phyloP scores from a whole-genome alignment of 139 green algal species.

The Microglena sp. region DNA sequence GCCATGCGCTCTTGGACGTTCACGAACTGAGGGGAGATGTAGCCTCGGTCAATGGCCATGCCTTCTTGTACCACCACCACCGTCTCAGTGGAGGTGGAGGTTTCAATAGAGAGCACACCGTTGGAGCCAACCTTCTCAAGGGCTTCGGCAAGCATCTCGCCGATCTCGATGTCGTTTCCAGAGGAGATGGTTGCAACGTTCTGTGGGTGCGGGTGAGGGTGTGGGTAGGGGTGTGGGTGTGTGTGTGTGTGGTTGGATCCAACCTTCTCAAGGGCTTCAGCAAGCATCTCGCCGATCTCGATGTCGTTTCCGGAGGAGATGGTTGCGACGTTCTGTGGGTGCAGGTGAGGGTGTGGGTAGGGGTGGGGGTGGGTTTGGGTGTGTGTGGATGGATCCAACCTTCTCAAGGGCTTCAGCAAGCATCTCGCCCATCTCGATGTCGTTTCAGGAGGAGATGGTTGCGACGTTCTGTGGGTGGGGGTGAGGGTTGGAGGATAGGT shows the following conservation, averaged over 20 bases:
- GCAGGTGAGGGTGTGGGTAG: too few relatives aligned
- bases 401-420: conserved; percentile 88
- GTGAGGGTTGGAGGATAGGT: too few relatives aligned
- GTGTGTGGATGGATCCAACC: too few relatives aligned
- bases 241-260: too few relatives aligned
- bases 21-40: conserved; percentile 80
- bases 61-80: conserved; percentile 85
- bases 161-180: conserved; percentile 86
- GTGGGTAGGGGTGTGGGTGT: neutral
- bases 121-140: conserved; percentile 57
- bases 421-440: conserved; percentile 84
- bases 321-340: conserved; percentile 80
- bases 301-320: conserved; percentile 93
- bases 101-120: conserved; percentile 86
- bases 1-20: conserved; percentile 48
- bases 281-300: conserved; percentile 88
- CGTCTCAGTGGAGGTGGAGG: conserved; percentile 60
- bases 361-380: too few relatives aligned
- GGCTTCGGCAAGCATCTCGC: conserved; percentile 90
- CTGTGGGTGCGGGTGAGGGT: conserved; percentile 3
- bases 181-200: conserved; percentile 94
- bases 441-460: conserved; percentile 88
- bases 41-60: conserved; percentile 83
- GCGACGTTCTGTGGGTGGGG: conserved; percentile 85
- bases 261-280: conserved; percentile 73